Percentiles rank a stretch among this genome's conserved stretches.
Conservation (phyloP, 768 basidiomycete genomes). For the Pisolithus sp. region DNA sequence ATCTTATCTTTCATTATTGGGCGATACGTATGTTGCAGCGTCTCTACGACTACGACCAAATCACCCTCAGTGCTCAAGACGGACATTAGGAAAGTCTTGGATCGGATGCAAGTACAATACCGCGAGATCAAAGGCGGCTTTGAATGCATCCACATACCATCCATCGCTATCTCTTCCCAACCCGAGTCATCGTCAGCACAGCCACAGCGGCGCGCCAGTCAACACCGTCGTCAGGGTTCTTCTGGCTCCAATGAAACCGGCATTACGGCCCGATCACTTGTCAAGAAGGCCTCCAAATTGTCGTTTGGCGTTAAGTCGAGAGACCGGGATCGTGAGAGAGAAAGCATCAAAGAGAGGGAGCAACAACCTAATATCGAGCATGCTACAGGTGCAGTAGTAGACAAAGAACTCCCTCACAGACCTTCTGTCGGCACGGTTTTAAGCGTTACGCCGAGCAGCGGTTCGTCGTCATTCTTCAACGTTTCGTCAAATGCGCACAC, state of each 20-base stretch:
- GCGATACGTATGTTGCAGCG: slow-evolving; percentile 38
- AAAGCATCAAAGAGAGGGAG: slow-evolving; percentile 41
- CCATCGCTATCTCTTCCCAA: slow-evolving; percentile 83
- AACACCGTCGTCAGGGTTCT: slow-evolving; percentile 41
- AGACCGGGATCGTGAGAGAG: slow-evolving; percentile 41
- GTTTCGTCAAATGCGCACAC: slow-evolving; percentile 53
- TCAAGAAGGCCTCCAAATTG: slow-evolving; percentile 71
- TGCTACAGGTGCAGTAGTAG: slow-evolving; percentile 19
- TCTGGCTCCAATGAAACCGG: slow-evolving; percentile 47
- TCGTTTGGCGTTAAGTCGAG: slow-evolving; percentile 66
- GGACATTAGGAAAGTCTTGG: slow-evolving; percentile 82
- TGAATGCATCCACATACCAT: slow-evolving; percentile 93
- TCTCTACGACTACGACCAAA: slow-evolving; percentile 93
- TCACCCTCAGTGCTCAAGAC: slow-evolving; percentile 69
- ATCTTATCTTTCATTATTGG: background rate
- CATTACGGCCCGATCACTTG: slow-evolving; percentile 47
- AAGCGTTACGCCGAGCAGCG: slow-evolving; percentile 64
- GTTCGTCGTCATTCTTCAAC: slow-evolving; percentile 84
- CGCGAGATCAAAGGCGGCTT: slow-evolving; percentile 86
- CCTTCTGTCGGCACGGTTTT: slow-evolving; percentile 43
- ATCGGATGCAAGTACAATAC: slow-evolving; percentile 94
- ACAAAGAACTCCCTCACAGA: slow-evolving; percentile 42
- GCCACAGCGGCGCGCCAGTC: slow-evolving; percentile 20
- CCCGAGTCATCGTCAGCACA: slow-evolving; percentile 29
- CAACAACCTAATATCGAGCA: slow-evolving; percentile 21